Conservation (phyloP, 768 basidiomycete genomes). For the Xerocomus potaroensis region DNA sequence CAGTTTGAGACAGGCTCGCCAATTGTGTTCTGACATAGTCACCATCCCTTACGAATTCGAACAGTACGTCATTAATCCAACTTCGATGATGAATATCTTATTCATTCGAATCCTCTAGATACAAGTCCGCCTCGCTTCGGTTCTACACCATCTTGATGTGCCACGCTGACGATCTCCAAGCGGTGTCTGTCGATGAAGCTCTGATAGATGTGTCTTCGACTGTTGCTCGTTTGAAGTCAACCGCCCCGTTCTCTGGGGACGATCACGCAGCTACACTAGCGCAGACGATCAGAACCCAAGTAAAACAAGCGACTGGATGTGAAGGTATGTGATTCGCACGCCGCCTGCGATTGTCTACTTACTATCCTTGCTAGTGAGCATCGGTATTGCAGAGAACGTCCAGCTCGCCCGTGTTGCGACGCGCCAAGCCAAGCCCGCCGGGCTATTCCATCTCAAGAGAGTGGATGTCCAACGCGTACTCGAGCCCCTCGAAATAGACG, state of each 20-base stretch:
- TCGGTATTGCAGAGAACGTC: slow-evolving; percentile 90
- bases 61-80: slow-evolving; percentile 38
- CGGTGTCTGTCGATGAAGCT: slow-evolving; percentile 95
- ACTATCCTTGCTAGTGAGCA: slow-evolving; percentile 58
- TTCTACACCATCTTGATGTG: slow-evolving; percentile 94
- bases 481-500: slow-evolving; percentile 66
- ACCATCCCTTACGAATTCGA: slow-evolving; percentile 97
- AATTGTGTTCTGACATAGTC: slow-evolving; percentile 64
- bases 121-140: slow-evolving; percentile 75
- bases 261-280: slow-evolving; percentile 79
- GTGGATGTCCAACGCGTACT: slow-evolving; percentile 53
- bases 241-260: slow-evolving; percentile 19
- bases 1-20: slow-evolving; percentile 76
- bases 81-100: not conserved
- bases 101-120: slow-evolving; percentile 42
- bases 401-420: slow-evolving; percentile 92
- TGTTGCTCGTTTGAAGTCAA: slow-evolving; percentile 37
- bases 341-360: not conserved
- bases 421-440: slow-evolving; percentile 86
- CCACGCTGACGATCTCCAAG: slow-evolving; percentile 87
- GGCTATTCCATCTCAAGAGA: slow-evolving; percentile 68
- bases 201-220: slow-evolving; percentile 79
- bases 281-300: slow-evolving; percentile 72
- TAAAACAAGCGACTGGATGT: slow-evolving; percentile 77
- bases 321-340: slow-evolving; percentile 49